Evolutionary conservation across 1,284 basidiomycete species (phyloP).

Genomic region (Violaceomyces palustris): DNA sequence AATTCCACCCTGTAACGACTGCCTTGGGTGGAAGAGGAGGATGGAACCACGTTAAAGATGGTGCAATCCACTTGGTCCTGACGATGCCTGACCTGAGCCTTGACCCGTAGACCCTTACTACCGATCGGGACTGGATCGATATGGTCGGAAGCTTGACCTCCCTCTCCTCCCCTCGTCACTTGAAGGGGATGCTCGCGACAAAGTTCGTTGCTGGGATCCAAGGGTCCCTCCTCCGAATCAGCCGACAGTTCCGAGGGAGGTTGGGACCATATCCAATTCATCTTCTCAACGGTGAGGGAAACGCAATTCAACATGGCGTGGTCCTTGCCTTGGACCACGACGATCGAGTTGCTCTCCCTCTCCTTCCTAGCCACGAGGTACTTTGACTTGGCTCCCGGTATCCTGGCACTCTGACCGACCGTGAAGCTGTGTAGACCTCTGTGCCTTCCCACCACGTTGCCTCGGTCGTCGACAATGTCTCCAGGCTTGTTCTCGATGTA

Average conservation of each 20-base stretch:
- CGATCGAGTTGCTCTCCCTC: conserved; percentile 61
- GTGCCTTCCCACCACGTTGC: conserved; percentile 63
- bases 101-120: conserved; percentile 67
- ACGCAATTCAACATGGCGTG: conserved; percentile 63
- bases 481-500: conserved; percentile 70
- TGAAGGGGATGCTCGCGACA: too few relatives aligned
- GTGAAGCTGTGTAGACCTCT: conserved; percentile 81
- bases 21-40: neutral
- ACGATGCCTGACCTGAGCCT: conserved; percentile 68
- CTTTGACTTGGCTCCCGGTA: conserved; percentile 63
- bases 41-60: conserved; percentile 43
- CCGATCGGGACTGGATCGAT: conserved; percentile 56
- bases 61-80: conserved; percentile 62
- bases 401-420: conserved; percentile 71
- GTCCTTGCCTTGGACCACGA: conserved; percentile 68
- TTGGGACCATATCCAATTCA: conserved; percentile 25
- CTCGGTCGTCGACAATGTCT: conserved; percentile 64
- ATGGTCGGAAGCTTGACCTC: conserved; percentile 17
- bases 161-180: neutral
- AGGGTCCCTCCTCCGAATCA: conserved; percentile 63
- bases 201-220: too few relatives aligned
- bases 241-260: conserved; percentile 52
- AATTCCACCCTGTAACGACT: conserved; percentile 54
- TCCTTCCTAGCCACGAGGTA: conserved; percentile 78
- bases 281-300: conserved; percentile 5